Base-by-base conservation (phyloP, 768 basidiomycete species). In the Hygrocybe punicea region DNA sequence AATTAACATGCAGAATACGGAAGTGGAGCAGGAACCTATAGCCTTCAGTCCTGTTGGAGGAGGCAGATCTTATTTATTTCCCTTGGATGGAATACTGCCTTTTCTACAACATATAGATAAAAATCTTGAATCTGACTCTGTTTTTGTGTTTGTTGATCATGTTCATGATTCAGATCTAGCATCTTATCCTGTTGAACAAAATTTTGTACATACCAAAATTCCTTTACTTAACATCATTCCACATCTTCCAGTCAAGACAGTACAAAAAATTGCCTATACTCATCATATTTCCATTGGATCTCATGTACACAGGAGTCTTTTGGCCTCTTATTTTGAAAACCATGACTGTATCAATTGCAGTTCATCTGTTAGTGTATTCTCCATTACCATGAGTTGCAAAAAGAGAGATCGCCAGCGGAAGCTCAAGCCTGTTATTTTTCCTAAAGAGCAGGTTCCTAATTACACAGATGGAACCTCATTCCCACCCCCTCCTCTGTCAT, bases 391-490 rank as follows among this genome's bases (percentile, higher is more conserved):
- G 40, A 16, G 40, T 19, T 19, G 19, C 19, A 14, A 42, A 42
- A 19, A 42, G 19, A 42, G 40, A 42, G 16, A 16, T 42, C 16
- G 16, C 47, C 14, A 21, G 17, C 25, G n/a, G 4, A 16, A 9
- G 53, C 50, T 57, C 19, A 53, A 29, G 46, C n/a, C 10, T 50
- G 55, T 48, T 45, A 56, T 33, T 59, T 62, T 47, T 53, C 56
- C 4, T 62, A 62, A 4, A 62, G 61, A 56, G 61, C 63, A 1
- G 62, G 62, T 1, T 64, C 62, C 42, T 62, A 61, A 6, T 53
- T 55, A 40, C 35, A 62, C 3, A 29, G 19, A 1, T 61, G 52
- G 14, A 29, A n/a, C 11, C 44, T 35, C 7, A 25, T 57, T 51
- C 29, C 56, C 56, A 4, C 57, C 57, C 4, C 25, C 50, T 14